A percentile compares a stretch with the other conserved stretches of the same genome.
Conservation (phyloP, 495 filamentous ascomycete species). For the Platismatia glauca region DNA sequence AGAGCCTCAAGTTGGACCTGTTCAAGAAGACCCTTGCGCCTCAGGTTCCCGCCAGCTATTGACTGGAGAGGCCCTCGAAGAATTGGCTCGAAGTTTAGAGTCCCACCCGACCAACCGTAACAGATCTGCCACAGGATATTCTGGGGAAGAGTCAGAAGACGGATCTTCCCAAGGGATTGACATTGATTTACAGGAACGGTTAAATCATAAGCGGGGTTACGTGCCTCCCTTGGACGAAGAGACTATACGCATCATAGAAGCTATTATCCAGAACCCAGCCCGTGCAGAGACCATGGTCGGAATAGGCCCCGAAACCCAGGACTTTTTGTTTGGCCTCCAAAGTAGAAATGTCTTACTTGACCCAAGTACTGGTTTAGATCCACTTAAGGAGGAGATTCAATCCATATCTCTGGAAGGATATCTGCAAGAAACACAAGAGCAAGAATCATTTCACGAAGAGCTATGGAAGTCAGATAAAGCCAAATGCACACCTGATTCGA, state of each 20-base stretch:
- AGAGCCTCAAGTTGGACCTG: too few relatives aligned
- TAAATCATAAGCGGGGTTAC: conserved; percentile 15
- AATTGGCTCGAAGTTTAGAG: not conserved
- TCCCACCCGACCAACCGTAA: not conserved
- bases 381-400: not conserved
- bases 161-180: not conserved
- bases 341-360: conserved; percentile 8
- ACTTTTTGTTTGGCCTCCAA: not conserved
- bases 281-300: conserved; percentile 1
- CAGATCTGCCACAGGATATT: not conserved
- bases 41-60: not conserved
- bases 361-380: conserved; percentile 1
- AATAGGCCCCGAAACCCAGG: not conserved
- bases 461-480: conserved; percentile 14
- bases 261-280: conserved; percentile 1
- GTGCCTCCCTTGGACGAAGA: conserved; percentile 18
- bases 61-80: not conserved
- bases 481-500: conserved; percentile 12
- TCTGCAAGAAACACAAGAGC: conserved; percentile 7
- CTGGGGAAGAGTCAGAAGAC: not conserved
- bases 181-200: conserved; percentile 10
- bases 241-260: conserved; percentile 8
- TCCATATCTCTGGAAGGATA: not conserved
- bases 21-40: not conserved
- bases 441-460: conserved; percentile 2